Percentiles rank a stretch among this genome's conserved stretches.
Evolutionary conservation across 441 rosid species (phyloP).

Genomic region (Pelargonium australe): DNA sequence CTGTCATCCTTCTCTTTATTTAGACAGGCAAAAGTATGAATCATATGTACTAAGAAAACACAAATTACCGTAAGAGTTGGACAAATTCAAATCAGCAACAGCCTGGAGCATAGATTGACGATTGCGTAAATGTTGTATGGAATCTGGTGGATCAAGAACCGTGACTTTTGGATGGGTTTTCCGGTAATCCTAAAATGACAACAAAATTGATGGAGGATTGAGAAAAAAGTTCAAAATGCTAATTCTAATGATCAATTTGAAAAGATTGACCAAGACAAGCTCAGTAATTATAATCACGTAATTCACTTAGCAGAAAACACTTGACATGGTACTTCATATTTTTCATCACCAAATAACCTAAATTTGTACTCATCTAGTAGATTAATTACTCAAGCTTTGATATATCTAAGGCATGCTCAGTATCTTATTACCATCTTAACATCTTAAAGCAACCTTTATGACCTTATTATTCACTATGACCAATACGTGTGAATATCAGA

Average conservation of each 20-base stretch:
- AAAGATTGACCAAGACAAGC: not conserved
- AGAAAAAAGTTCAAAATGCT: not conserved
- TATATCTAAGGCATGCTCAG: not conserved
- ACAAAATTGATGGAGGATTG: slow-evolving; percentile 8
- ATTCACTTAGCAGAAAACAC: not conserved
- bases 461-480: not conserved
- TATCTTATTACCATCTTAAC: not conserved
- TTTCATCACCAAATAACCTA: not conserved
- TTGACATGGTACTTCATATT: not conserved
- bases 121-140: slow-evolving; percentile 71
- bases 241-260: not conserved
- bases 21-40: not conserved
- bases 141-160: slow-evolving; percentile 91
- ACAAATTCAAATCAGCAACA: slow-evolving; percentile 76
- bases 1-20: not conserved
- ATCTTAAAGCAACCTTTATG: not conserved
- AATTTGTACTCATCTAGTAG: too few species aligned
- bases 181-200: slow-evolving; percentile 43
- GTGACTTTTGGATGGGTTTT: slow-evolving; percentile 64
- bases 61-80: slow-evolving; percentile 46
- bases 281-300: not conserved
- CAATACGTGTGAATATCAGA: not conserved
- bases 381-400: too few species aligned
- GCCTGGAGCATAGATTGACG: slow-evolving; percentile 92
- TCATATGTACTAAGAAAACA: not conserved